A percentile compares a stretch with the other conserved stretches of the same genome.
phyloP scores from a whole-genome alignment of 129 eudicot genomes.

The Flaveria bidentis region DNA sequence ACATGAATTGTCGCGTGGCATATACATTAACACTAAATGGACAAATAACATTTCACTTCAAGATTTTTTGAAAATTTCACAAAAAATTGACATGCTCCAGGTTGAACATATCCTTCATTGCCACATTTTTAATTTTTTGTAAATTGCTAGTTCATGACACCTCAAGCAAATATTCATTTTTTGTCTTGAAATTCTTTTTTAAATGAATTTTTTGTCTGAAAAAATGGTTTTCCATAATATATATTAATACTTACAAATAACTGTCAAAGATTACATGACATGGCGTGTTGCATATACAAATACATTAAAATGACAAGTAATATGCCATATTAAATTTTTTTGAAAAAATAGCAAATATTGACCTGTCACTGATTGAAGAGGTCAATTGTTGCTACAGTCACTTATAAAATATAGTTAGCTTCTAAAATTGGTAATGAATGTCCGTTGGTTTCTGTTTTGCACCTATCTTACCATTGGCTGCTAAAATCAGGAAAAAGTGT shows the following conservation, averaged over 20 bases:
- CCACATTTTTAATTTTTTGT: no score
- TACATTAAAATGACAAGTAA: background rate
- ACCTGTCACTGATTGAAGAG: background rate
- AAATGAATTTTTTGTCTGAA: background rate
- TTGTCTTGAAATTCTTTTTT: no score
- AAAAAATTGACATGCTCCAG: no score
- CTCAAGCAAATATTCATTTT: no score
- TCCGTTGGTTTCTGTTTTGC: background rate
- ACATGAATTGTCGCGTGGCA: no score
- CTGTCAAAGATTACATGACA: background rate
- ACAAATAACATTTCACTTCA: no score
- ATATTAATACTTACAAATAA: background rate
- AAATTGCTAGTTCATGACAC: no score
- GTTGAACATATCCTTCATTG: no score
- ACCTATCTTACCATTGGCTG: background rate
- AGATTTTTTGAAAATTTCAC: no score
- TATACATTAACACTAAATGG: no score
- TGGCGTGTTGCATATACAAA: background rate
- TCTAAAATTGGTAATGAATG: background rate
- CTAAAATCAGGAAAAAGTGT: background rate
- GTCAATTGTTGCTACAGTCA: background rate
- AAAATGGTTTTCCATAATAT: background rate
- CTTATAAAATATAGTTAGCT: background rate
- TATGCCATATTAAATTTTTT: background rate
- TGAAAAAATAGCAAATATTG: background rate